A percentile compares a stretch with the other conserved stretches of the same genome.
Evolutionary conservation across 164 flowering plant species (phyloP).

Genomic region (Chimonanthus praecox): DNA sequence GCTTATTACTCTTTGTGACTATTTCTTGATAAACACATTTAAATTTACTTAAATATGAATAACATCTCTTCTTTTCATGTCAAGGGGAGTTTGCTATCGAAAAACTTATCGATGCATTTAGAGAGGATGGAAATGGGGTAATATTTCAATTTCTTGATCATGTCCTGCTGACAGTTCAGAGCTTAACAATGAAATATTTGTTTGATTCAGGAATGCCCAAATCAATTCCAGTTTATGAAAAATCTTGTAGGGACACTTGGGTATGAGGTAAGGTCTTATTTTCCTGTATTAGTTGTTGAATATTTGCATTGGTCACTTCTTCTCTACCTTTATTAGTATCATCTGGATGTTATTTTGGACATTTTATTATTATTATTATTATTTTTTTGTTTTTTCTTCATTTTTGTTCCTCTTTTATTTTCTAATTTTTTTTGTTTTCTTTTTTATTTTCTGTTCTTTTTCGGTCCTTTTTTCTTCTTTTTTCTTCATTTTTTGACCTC

Average conservation of each 20-base stretch:
- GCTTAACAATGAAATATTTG: slow-evolving; percentile 5
- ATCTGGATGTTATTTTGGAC: not conserved
- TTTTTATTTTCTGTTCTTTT: not conserved
- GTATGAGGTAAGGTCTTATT: slow-evolving; percentile 44
- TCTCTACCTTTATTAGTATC: not conserved
- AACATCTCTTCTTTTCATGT: slow-evolving; percentile 1
- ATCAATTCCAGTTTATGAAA: slow-evolving; percentile 48
- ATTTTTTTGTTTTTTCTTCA: not conserved
- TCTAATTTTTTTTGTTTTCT: not conserved
- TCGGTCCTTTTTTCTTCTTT: not conserved
- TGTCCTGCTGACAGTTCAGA: not conserved
- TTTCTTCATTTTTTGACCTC: not conserved
- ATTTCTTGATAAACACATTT: not conserved
- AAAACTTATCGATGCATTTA: slow-evolving; percentile 39
- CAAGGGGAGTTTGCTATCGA: slow-evolving; percentile 68
- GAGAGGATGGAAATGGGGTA: slow-evolving; percentile 44
- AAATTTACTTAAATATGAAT: not conserved
- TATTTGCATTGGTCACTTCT: not conserved
- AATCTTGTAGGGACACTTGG: slow-evolving; percentile 49
- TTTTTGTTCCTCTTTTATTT: not conserved
- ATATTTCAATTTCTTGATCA: not conserved
- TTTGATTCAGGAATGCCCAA: slow-evolving; percentile 46
- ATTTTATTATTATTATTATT: no score
- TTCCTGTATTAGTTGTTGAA: not conserved
- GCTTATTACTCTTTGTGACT: not conserved